Base-by-base conservation (phyloP, 75 land plant genomes). In the Selaginella moellendorffii region DNA sequence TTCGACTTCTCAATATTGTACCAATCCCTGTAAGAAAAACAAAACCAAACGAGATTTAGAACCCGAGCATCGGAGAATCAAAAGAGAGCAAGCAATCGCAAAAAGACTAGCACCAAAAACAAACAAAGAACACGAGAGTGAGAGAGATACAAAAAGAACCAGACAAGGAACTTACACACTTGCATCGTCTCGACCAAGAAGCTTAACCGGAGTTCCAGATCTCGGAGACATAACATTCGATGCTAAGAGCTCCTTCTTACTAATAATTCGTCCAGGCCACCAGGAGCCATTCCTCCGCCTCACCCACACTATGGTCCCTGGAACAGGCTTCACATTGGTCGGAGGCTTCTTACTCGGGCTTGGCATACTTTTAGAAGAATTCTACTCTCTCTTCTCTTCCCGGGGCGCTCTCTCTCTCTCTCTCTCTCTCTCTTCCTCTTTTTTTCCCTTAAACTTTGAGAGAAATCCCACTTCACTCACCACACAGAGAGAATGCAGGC, bases 241-340 rank as follows among this genome's bases (percentile, higher is more conserved):
- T 1, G 69, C 74, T 0, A 82, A 64, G 0, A 88, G 79, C 67
- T 88, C 95, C 5, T 81, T 79, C 0, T 74, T 62, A 17, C 80
- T 83, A 23, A 88, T 69, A 22, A 88, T 85, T 73, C 85, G 76
- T 20, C 95, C 95, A 2, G 95, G 95, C 95, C 95, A 88, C 95
- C 95, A 88, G 1, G 95, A 88, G 27, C 95, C 95, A 54, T 88
- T 88, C 65, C 95, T 74, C 71, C 95, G 62, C 56, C 89, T 65
- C 24, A 88, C 95, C 95, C 95, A 88, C 17, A 88, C 95, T 2
- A 88, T 78, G 31, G 80, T 74, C n/a, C 95, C 95, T 5, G 46
- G 46, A 36, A 36, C 46, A 14, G 46, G 46, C 46, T 36, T 36
- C 10, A 36, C 46, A 36, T 5, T 36, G 46, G 10, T 36, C 10